These are phyloP conservation scores for Sporothrix mexicana DNA, from an alignment of 2,329 filamentous ascomycete genomes.

Conservation along the genomic window DNA sequence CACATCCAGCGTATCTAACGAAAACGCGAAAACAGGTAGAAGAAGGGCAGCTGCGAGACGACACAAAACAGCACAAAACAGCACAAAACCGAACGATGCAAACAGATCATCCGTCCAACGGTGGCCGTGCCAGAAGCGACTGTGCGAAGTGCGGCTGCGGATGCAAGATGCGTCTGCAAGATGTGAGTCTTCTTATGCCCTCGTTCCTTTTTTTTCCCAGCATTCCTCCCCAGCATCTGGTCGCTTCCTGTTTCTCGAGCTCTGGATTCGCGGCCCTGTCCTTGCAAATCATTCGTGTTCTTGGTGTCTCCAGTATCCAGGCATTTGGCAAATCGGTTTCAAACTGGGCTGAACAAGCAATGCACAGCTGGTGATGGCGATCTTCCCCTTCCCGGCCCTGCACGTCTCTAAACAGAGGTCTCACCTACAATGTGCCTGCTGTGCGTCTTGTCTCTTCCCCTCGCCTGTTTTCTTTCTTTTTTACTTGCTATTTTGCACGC, in stretches of 20 bases:
- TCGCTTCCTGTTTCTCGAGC: neutral
- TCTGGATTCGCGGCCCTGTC: neutral
- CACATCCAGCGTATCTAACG: neutral
- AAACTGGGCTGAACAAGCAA: conserved; percentile 31
- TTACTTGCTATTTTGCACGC: neutral
- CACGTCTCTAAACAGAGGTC: neutral
- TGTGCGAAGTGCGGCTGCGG: neutral
- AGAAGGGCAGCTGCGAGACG: no score
- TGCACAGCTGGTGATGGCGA: conserved; percentile 25
- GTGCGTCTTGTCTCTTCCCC: neutral
- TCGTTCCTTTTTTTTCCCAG: no score
- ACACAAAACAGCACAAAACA: no score
- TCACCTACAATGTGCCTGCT: neutral
- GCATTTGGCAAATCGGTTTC: conserved; percentile 38
- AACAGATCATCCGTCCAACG: conserved; percentile 21
- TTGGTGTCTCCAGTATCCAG: conserved; percentile 32
- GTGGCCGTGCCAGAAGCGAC: conserved; percentile 15
- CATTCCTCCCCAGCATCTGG: neutral
- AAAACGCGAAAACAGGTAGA: neutral
- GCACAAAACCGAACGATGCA: neutral
- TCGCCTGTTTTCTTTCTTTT: no score
- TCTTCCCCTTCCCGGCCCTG: conserved; percentile 20
- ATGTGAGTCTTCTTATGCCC: neutral
- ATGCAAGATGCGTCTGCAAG: neutral
- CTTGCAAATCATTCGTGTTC: neutral